Base-by-base conservation (phyloP, 352 stramenopile species). In the Phytophthora hibernalis region DNA sequence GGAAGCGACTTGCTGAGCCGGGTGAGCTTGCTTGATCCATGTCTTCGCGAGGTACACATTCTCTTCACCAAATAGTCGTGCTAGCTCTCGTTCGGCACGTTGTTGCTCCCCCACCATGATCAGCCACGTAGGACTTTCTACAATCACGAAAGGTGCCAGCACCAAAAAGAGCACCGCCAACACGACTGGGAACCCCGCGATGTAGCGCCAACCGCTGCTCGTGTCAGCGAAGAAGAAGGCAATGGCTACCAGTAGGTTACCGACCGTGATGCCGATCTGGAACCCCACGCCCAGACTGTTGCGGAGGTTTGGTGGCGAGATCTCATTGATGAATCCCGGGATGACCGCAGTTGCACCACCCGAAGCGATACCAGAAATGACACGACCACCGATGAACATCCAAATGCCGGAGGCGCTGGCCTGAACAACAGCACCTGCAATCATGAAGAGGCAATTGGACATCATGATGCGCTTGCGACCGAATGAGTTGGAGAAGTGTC, bases 301-400 rank as follows among this genome's bases (percentile, higher is more conserved):
- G 30, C 70, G 69, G 13, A 78, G 69, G 28, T 70, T 49, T 11
- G 61, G 63, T 12, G 73, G 73, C 20, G 73, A 67, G 44, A 81
- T 74, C 38, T 78, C 73, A 40, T 40, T 71, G 48, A 74, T 72
- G 45, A 72, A 72, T 21, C 63, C 64, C 18, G 63, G 62, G 42
- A 68, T 60, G 13, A 77, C 61, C 31, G 64, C 68, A 20, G 68
- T 69, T 5, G 67, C 65, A 13, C 50, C 52, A 40, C 77, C 74
- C 10, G 77, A 80, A 2, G 74, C 72, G 9, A 85, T 13, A 8
- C 77, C 77, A 2, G 74, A 73, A 54, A 85, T 59, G 20, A 76
- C 38, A 24, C 77, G 74, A 22, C 77, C 77, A 31, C 70, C 31
- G 5, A 69, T 59, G 33, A 82, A 81, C 40, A 75, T 60, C 40